Evolutionary conservation across 768 basidiomycete genomes (phyloP).

Genomic region (Suillus hirtellus): DNA sequence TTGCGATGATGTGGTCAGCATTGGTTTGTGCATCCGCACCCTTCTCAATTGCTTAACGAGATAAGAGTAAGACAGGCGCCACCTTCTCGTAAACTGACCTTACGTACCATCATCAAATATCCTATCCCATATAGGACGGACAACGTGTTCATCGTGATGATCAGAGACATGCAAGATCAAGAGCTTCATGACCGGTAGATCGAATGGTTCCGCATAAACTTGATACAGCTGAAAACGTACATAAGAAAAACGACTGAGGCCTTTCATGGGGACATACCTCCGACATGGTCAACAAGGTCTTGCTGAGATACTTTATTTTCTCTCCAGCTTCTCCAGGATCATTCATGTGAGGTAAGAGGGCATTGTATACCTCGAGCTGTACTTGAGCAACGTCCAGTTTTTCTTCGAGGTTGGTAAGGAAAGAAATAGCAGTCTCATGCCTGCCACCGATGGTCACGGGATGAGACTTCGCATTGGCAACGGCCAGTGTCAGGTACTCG

Average conservation of each 20-base stretch:
- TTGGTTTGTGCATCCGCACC: slow-evolving; percentile 53
- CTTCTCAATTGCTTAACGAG: slow-evolving; percentile 51
- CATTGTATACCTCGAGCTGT: slow-evolving; percentile 86
- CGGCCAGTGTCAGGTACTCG: slow-evolving; percentile 91
- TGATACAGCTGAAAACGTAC: slow-evolving; percentile 68
- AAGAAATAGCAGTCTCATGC: slow-evolving; percentile 90
- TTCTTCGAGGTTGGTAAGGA: slow-evolving; percentile 93
- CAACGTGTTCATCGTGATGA: slow-evolving; percentile 80
- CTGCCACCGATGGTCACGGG: slow-evolving; percentile 73
- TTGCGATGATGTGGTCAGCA: slow-evolving; percentile 64
- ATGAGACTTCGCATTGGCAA: slow-evolving; percentile 95
- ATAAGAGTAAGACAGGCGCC: slow-evolving; percentile 5
- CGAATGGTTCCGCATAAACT: slow-evolving; percentile 84
- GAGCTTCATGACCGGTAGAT: slow-evolving; percentile 80
- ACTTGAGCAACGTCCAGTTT: slow-evolving; percentile 96
- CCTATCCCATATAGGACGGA: slow-evolving; percentile 85
- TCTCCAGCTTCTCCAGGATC: slow-evolving; percentile 64
- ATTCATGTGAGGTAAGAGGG: slow-evolving; percentile 58
- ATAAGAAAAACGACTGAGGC: slow-evolving; percentile 13
- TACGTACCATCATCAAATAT: slow-evolving; percentile 77
- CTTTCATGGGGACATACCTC: slow-evolving; percentile 54
- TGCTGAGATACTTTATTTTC: slow-evolving; percentile 59
- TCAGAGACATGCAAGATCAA: slow-evolving; percentile 93
- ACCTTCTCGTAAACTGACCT: not conserved
- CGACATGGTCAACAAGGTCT: slow-evolving; percentile 73